Evolutionary conservation across 352 stramenopile genomes (phyloP).

Genomic region (Phytopythium sindhum): DNA sequence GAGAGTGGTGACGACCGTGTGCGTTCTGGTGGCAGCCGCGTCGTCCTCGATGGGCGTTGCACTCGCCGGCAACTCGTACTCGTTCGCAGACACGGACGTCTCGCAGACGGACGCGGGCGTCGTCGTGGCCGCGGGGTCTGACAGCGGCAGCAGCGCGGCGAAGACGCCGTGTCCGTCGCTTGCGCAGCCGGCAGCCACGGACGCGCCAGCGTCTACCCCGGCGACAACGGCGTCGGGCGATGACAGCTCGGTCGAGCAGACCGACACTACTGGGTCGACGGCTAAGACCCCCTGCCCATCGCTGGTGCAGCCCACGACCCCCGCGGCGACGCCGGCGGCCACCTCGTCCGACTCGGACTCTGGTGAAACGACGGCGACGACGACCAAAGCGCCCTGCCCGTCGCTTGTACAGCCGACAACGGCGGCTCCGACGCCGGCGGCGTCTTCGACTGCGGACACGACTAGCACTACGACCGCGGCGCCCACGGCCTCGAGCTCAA

Average conservation of each 20-base stretch:
- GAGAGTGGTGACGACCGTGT: not conserved
- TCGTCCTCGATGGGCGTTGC: slow-evolving; percentile 16
- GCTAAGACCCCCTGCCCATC: slow-evolving; percentile 1
- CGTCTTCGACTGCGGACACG: slow-evolving; percentile 13
- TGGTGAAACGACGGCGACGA: slow-evolving; percentile 10
- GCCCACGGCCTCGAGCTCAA: not conserved
- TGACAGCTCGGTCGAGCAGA: slow-evolving; percentile 3
- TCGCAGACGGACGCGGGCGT: slow-evolving; percentile 20
- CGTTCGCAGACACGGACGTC: slow-evolving; percentile 12
- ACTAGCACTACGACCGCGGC: slow-evolving; percentile 11
- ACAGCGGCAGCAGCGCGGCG: slow-evolving; percentile 5
- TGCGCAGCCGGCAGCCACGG: slow-evolving; percentile 9
- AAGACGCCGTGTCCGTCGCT: slow-evolving; percentile 19
- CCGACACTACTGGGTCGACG: not conserved
- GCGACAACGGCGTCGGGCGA: not conserved
- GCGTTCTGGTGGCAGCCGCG: slow-evolving; percentile 19
- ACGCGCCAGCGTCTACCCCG: slow-evolving; percentile 4
- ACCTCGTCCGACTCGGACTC: slow-evolving; percentile 15
- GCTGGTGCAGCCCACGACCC: slow-evolving; percentile 1
- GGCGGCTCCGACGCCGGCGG: slow-evolving; percentile 12
- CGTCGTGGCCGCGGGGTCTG: slow-evolving; percentile 15
- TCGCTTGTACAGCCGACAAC: slow-evolving; percentile 5
- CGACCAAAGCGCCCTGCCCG: slow-evolving; percentile 7
- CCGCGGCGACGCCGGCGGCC: slow-evolving; percentile 14
- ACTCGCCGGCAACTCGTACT: slow-evolving; percentile 19